Conservation (phyloP, 2,329 filamentous ascomycete genomes). For the Talaromyces sp. region DNA sequence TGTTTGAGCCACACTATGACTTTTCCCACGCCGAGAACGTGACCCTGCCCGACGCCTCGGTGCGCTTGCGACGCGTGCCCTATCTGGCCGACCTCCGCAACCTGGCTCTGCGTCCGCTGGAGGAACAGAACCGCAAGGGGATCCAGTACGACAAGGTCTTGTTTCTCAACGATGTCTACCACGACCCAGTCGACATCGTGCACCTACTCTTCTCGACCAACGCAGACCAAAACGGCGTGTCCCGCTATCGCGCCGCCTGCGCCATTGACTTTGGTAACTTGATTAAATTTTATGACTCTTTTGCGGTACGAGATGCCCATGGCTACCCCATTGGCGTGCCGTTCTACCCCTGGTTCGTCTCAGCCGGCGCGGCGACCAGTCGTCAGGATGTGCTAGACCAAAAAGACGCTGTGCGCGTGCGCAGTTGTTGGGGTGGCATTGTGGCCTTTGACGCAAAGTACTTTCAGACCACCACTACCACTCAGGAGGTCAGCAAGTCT, state of each 20-base stretch:
- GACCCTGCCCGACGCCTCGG: conserved; percentile 43
- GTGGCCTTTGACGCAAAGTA: neutral
- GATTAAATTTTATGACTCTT: conserved; percentile 74
- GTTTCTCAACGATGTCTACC: conserved; percentile 66
- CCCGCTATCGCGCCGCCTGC: conserved; percentile 66
- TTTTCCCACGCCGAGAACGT: neutral
- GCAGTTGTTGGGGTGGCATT: neutral
- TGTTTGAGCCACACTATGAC: neutral
- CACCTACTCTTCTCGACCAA: conserved; percentile 63
- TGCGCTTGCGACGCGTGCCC: conserved; percentile 67
- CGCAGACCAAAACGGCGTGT: conserved; percentile 49
- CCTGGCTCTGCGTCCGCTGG: conserved; percentile 62
- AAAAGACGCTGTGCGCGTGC: neutral
- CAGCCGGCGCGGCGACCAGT: neutral
- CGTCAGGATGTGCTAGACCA: neutral
- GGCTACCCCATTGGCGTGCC: conserved; percentile 67
- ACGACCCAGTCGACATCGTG: conserved; percentile 56
- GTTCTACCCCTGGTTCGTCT: conserved; percentile 65
- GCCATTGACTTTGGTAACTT: conserved; percentile 72
- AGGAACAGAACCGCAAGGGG: conserved; percentile 38
- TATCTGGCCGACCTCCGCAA: conserved; percentile 73
- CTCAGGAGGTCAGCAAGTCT: neutral
- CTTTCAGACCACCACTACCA: neutral
- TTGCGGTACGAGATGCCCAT: conserved; percentile 67
- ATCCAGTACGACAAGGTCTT: conserved; percentile 55